Percentiles rank a stretch among this genome's conserved stretches.
Conservation (phyloP, 768 basidiomycete genomes). For the Calocera viscosa region DNA sequence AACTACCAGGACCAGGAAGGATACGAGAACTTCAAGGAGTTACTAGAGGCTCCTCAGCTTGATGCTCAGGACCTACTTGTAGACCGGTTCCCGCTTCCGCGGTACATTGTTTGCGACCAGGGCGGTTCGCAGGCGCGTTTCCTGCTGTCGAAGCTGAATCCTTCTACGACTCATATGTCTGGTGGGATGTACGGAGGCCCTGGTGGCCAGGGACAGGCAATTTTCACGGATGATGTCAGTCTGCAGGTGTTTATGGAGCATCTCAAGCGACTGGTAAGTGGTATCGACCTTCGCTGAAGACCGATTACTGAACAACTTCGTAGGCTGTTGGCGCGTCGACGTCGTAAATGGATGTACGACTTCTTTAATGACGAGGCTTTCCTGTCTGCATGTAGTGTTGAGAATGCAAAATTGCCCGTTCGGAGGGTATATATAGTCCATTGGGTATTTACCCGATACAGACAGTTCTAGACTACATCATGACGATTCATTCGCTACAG, state of each 20-base stretch:
- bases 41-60: constrained; percentile 69
- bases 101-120: constrained; percentile 96
- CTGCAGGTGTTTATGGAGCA: constrained; percentile 97
- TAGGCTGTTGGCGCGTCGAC: constrained; percentile 18
- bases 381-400: neutral
- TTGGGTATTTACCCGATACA: constrained; percentile 6
- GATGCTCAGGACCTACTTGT: constrained; percentile 94
- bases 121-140: constrained; percentile 98
- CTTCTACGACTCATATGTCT: constrained; percentile 95
- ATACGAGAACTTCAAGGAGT: constrained; percentile 95
- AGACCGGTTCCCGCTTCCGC: constrained; percentile 92
- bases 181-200: constrained; percentile 72
- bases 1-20: constrained; percentile 98
- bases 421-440: neutral
- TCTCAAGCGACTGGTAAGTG: constrained; percentile 69
- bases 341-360: constrained; percentile 10
- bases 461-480: neutral
- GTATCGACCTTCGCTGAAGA: neutral
- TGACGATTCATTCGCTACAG: constrained; percentile 10
- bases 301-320: neutral
- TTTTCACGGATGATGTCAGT: constrained; percentile 98
- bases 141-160: constrained; percentile 89
- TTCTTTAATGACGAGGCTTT: neutral
- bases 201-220: constrained; percentile 67
- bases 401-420: neutral